Percentiles rank a stretch among this genome's conserved stretches.
phyloP scores from a whole-genome alignment of 1,284 basidiomycete genomes.

The Cryptococcus sp. region DNA sequence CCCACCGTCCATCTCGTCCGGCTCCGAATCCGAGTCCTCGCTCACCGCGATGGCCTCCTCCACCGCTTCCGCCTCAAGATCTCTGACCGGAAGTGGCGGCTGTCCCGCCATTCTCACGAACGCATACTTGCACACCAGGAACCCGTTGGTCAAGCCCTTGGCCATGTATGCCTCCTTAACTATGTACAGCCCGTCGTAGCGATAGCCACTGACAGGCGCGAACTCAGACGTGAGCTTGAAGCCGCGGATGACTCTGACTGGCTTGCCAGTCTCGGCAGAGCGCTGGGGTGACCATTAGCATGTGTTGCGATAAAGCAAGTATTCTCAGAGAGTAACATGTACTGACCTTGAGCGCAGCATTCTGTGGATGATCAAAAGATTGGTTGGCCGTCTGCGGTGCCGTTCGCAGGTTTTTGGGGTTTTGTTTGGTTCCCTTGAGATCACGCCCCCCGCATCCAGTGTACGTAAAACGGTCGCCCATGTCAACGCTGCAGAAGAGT shows the following conservation, averaged over 20 bases:
- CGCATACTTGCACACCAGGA: slow-evolving; percentile 40
- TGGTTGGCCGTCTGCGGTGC: slow-evolving; percentile 51
- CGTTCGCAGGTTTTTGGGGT: slow-evolving; percentile 50
- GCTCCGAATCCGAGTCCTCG: too few species aligned
- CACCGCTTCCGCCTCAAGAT: slow-evolving; percentile 4
- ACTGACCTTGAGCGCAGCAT: slow-evolving; percentile 43
- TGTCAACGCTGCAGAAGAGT: slow-evolving; percentile 28
- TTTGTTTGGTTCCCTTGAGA: slow-evolving; percentile 44
- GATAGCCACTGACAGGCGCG: slow-evolving; percentile 42
- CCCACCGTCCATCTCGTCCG: too few species aligned
- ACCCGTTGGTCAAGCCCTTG: slow-evolving; percentile 33
- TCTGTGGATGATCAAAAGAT: slow-evolving; percentile 42
- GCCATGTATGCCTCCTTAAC: slow-evolving; percentile 45
- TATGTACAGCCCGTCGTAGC: slow-evolving; percentile 52
- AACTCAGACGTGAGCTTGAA: slow-evolving; percentile 47
- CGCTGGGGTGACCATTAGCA: slow-evolving; percentile 5
- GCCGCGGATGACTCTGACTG: slow-evolving; percentile 52
- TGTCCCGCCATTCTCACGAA: slow-evolving; percentile 37
- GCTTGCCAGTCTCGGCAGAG: slow-evolving; percentile 44
- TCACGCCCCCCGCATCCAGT: slow-evolving; percentile 40
- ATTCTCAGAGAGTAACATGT: not conserved
- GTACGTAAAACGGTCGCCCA: slow-evolving; percentile 43
- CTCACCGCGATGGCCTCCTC: too few species aligned
- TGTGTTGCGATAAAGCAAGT: not conserved
- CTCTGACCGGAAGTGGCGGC: slow-evolving; percentile 19